phyloP scores from a whole-genome alignment of 2,329 filamentous ascomycete species.

The Aspergillus clavatus region DNA sequence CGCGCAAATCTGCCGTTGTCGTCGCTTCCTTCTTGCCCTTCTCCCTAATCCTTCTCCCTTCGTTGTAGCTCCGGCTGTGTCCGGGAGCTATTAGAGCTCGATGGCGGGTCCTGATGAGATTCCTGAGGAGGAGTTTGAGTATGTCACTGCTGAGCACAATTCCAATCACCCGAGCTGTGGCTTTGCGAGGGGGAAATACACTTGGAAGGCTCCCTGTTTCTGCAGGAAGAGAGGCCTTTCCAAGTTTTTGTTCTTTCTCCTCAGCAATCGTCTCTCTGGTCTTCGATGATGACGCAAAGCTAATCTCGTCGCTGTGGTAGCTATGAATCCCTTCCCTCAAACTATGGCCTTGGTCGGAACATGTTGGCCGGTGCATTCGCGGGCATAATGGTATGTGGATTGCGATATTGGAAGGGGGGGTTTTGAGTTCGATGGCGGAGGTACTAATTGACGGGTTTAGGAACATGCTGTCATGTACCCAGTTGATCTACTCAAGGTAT shows the following conservation, averaged over 20 bases:
- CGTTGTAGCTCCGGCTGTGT: slow-evolving; percentile 30
- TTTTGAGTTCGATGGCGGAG: neutral
- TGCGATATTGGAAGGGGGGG: neutral
- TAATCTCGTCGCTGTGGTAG: slow-evolving; percentile 39
- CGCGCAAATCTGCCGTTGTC: neutral
- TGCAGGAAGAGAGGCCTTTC: too few species aligned
- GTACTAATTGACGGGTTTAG: slow-evolving; percentile 45
- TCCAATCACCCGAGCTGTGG: too few species aligned
- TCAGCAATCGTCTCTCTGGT: slow-evolving; percentile 2
- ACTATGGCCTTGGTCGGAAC: slow-evolving; percentile 90
- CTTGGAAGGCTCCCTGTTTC: neutral
- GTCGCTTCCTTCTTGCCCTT: slow-evolving; percentile 5
- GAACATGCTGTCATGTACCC: slow-evolving; percentile 99
- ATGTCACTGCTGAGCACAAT: slow-evolving; percentile 20
- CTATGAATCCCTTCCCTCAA: slow-evolving; percentile 91
- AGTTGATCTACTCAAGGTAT: slow-evolving; percentile 93
- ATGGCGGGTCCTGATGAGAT: slow-evolving; percentile 42
- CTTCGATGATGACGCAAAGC: slow-evolving; percentile 4
- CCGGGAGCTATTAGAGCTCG: slow-evolving; percentile 31
- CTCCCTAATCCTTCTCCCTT: slow-evolving; percentile 10
- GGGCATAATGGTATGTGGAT: slow-evolving; percentile 73
- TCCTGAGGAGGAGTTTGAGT: slow-evolving; percentile 45
- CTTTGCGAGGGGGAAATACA: neutral
- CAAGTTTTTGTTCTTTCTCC: too few species aligned
- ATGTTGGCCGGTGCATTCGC: slow-evolving; percentile 96